Percentiles rank a stretch among this genome's conserved stretches.
phyloP scores from a whole-genome alignment of 768 basidiomycete species.

The Amanita rubescens region DNA sequence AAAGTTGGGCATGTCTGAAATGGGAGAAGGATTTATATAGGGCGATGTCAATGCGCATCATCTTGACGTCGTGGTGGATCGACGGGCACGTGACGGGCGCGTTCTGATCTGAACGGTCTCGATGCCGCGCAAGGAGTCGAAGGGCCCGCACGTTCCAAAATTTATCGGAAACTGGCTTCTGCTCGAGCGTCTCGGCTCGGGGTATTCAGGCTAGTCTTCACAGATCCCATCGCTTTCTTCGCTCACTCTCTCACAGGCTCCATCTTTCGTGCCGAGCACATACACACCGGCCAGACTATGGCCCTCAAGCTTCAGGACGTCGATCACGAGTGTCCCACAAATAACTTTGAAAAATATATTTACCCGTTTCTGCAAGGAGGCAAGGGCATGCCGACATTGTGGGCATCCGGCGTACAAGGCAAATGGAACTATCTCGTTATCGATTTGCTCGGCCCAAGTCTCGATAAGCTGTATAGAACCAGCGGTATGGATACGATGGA shows the following conservation, averaged over 20 bases:
- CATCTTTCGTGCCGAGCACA: slow-evolving; percentile 55
- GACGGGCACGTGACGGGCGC: background rate
- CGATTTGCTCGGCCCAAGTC: slow-evolving; percentile 61
- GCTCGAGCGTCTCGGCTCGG: slow-evolving; percentile 54
- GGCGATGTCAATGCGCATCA: background rate
- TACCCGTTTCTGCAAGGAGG: slow-evolving; percentile 69
- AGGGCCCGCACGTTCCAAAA: slow-evolving; percentile 30
- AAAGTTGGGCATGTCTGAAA: background rate
- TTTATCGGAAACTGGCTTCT: slow-evolving; percentile 59
- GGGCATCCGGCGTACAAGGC: slow-evolving; percentile 49
- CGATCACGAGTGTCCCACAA: slow-evolving; percentile 71
- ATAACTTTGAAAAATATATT: slow-evolving; percentile 59
- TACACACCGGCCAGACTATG: slow-evolving; percentile 51
- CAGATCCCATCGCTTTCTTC: background rate
- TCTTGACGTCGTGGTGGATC: background rate
- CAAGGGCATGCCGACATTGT: slow-evolving; percentile 68
- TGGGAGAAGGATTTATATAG: background rate
- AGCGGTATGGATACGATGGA: slow-evolving; percentile 55
- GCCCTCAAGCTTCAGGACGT: slow-evolving; percentile 69
- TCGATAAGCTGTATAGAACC: slow-evolving; percentile 54
- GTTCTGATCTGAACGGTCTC: background rate
- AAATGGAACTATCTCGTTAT: slow-evolving; percentile 72
- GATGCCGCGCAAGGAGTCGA: background rate
- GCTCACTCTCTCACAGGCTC: slow-evolving; percentile 39
- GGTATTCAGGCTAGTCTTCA: slow-evolving; percentile 54